phyloP scores from a whole-genome alignment of 495 filamentous ascomycete species.

The Endocarpon pusillum region DNA sequence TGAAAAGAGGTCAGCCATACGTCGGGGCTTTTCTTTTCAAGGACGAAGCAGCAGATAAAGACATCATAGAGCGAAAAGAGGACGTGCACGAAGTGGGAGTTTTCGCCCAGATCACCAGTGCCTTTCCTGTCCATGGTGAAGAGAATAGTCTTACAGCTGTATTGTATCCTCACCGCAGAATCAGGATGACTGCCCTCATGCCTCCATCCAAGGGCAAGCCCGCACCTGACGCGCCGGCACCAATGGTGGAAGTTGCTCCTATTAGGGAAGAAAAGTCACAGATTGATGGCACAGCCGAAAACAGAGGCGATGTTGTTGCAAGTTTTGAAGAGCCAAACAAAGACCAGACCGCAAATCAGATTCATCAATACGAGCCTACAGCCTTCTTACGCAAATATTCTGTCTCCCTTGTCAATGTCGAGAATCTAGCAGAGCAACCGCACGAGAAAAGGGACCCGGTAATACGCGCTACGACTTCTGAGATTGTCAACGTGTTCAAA shows the following conservation, averaged over 20 bases:
- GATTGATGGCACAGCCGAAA: slow-evolving; percentile 46
- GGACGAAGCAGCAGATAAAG: slow-evolving; percentile 81
- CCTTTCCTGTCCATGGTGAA: slow-evolving; percentile 74
- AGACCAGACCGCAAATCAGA: slow-evolving; percentile 26
- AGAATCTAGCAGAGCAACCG: slow-evolving; percentile 76
- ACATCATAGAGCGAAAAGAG: slow-evolving; percentile 69
- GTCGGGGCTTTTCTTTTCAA: slow-evolving; percentile 95
- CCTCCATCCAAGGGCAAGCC: slow-evolving; percentile 38
- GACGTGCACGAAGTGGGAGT: slow-evolving; percentile 93
- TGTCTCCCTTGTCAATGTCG: slow-evolving; percentile 85
- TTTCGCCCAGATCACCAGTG: slow-evolving; percentile 93
- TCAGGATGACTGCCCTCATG: slow-evolving; percentile 70
- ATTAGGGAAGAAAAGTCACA: slow-evolving; percentile 21
- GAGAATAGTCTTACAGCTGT: slow-evolving; percentile 68
- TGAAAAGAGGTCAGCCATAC: slow-evolving; percentile 95
- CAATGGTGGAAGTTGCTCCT: slow-evolving; percentile 6
- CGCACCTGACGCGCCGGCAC: slow-evolving; percentile 19
- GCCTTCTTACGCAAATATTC: slow-evolving; percentile 80
- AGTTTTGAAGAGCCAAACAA: slow-evolving; percentile 72
- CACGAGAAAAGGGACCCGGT: slow-evolving; percentile 75
- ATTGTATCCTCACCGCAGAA: slow-evolving; percentile 87
- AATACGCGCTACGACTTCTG: slow-evolving; percentile 80
- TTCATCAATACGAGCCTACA: slow-evolving; percentile 59
- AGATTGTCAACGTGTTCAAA: slow-evolving; percentile 97
- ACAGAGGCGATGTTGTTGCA: slow-evolving; percentile 85